Percentiles rank a stretch among this genome's conserved stretches.
phyloP scores from a whole-genome alignment of 257 asterid species.

The Ilex asprella region DNA sequence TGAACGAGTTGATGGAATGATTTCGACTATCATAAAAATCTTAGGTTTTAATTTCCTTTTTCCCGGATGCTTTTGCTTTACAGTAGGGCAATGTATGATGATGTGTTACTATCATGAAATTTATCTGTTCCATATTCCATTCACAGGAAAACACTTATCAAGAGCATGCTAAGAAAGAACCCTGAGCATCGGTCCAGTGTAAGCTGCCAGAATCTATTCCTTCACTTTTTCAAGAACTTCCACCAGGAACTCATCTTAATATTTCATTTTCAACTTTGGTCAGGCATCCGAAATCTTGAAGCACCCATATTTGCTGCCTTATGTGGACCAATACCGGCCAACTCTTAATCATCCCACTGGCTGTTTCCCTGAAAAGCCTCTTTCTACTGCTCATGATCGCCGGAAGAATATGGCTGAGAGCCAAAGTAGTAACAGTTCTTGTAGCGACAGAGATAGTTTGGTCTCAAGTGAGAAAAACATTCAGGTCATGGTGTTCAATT shows the following conservation, averaged over 20 bases:
- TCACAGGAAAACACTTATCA: slow-evolving; percentile 80
- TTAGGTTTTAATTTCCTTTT: too few species aligned
- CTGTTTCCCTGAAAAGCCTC: slow-evolving; percentile 39
- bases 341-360: slow-evolving; percentile 31
- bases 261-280: slow-evolving; percentile 14
- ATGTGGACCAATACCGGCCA: slow-evolving; percentile 67
- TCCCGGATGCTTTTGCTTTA: too few species aligned
- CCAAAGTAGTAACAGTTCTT: slow-evolving; percentile 88
- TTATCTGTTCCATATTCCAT: background rate
- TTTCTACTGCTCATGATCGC: slow-evolving; percentile 22
- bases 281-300: slow-evolving; percentile 91
- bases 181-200: slow-evolving; percentile 96
- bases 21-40: too few species aligned
- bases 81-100: too few species aligned
- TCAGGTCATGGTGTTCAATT: slow-evolving; percentile 17
- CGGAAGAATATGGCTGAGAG: slow-evolving; percentile 74
- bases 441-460: slow-evolving; percentile 82
- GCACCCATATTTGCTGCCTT: slow-evolving; percentile 83
- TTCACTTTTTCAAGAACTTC: slow-evolving; percentile 1
- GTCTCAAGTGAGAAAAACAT: slow-evolving; percentile 45
- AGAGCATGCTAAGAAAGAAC: slow-evolving; percentile 94
- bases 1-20: too few species aligned
- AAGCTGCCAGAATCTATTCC: slow-evolving; percentile 27
- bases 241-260: background rate
- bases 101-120: background rate